These are phyloP conservation scores for Scheffersomyces amazonensis DNA, from an alignment of 805 yeast genomes.

Conservation along the genomic window DNA sequence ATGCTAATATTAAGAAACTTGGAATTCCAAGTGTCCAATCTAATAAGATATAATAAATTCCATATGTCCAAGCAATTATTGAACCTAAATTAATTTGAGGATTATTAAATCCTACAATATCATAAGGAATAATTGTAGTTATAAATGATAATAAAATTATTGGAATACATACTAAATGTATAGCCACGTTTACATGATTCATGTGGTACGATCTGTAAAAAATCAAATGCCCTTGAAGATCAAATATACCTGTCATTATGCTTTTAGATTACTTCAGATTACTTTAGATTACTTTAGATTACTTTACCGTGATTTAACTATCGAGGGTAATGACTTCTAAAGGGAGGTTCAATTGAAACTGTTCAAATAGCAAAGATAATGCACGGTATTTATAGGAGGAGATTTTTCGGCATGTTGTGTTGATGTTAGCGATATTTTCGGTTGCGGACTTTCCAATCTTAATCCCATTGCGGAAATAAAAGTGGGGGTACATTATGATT, in stretches of 20 bases:
- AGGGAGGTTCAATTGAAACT: neutral
- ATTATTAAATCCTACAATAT: slow-evolving; percentile 11
- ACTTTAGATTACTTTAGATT: too few species aligned
- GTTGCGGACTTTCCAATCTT: too few species aligned
- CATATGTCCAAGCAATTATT: slow-evolving; percentile 44
- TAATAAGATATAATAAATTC: slow-evolving; percentile 55
- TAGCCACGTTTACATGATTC: slow-evolving; percentile 60
- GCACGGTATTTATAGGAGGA: too few species aligned
- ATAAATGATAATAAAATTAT: slow-evolving; percentile 59
- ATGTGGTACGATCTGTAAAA: slow-evolving; percentile 50
- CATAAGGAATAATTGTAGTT: slow-evolving; percentile 31
- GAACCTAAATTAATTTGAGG: slow-evolving; percentile 47
- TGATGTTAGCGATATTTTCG: too few species aligned
- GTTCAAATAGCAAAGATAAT: too few species aligned
- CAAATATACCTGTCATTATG: slow-evolving; percentile 31
- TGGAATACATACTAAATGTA: slow-evolving; percentile 82
- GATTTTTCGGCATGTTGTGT: too few species aligned
- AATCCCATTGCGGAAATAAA: too few species aligned
- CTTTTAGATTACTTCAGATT: too few species aligned
- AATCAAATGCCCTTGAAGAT: slow-evolving; percentile 35
- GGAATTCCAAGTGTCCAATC: slow-evolving; percentile 45
- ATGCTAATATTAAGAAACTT: slow-evolving; percentile 18
- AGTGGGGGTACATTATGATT: too few species aligned
- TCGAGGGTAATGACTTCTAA: too few species aligned
- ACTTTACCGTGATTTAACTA: too few species aligned